Conservation (phyloP, 2,329 filamentous ascomycete genomes). For the Trichophyton benhamiae region DNA sequence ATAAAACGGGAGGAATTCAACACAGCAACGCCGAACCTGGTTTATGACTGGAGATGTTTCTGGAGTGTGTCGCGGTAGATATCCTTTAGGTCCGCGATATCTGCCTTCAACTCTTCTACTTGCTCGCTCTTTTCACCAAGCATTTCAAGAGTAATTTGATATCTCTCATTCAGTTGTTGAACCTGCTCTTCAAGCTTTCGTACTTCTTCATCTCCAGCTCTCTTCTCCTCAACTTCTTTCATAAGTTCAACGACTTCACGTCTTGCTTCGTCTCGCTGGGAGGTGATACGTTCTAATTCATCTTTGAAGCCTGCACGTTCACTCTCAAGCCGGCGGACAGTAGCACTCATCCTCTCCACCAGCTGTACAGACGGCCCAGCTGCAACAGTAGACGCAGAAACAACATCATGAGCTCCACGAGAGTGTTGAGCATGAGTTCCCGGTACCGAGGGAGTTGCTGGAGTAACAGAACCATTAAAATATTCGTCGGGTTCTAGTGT, state of each 20-base stretch:
- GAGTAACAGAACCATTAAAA: constrained; percentile 25
- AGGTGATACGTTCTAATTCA: constrained; percentile 64
- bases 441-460: constrained; percentile 28
- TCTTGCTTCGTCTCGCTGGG: constrained; percentile 86
- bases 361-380: constrained; percentile 89
- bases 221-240: constrained; percentile 67
- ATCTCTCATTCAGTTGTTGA: constrained; percentile 57
- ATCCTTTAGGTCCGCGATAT: constrained; percentile 85
- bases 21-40: not conserved
- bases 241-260: constrained; percentile 82
- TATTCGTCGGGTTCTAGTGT: constrained; percentile 40
- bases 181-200: constrained; percentile 56
- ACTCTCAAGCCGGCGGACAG: constrained; percentile 77
- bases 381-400: constrained; percentile 77
- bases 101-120: constrained; percentile 78
- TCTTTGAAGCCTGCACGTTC: constrained; percentile 85
- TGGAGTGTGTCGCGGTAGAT: constrained; percentile 93
- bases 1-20: not conserved
- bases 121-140: constrained; percentile 93
- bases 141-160: constrained; percentile 86
- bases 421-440: constrained; percentile 27
- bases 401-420: constrained; percentile 66
- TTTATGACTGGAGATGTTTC: constrained; percentile 56
- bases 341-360: constrained; percentile 89
- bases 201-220: constrained; percentile 47